Evolutionary conservation across 768 basidiomycete species (phyloP), one percentile per base, ranked within the genome.

Genomic region (Sarcomyxa edulis): DNA sequence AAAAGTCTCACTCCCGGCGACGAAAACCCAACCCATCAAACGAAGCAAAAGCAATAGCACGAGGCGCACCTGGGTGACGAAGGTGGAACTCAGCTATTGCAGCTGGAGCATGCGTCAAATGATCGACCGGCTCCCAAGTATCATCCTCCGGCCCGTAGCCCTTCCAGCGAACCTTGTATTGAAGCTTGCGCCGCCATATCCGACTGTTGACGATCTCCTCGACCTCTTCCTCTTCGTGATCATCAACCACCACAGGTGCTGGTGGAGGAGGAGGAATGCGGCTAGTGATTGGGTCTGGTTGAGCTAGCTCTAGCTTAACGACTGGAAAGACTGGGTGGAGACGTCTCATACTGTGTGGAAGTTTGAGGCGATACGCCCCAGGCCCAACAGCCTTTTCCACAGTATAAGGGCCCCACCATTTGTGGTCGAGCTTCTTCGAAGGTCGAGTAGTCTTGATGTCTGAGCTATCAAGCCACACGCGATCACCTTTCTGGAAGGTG

Each of bases 321-420:
- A 43, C 35, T 23, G 30, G 37, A 25, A 45, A 49, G 3, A 47
- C 40, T 5, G 49, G 51, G 29, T 53, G 52, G 11, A 55, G 26
- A 3, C 44, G 32, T n/a, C n/a, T n/a, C 10, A 53, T 34, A 1
- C 34, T 33, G 4, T 28, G 18, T 0, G 50, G 52, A 9, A 55
- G 48, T 19, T 36, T 34, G 9, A 52, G 43, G 1, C 24, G 23
- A 42, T 47, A 49, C 5, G 42, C 43, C n/a, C 37, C 21, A n/a
- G 18, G n/a, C 5, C 35, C 32, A 10, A 48, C 38, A 6, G 24
- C 21, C 7, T 24, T 16, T 9, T 23, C 15, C 6, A 51, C 28
- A 18, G 18, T 23, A 27, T 32, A 53, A 4, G 48, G 46, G 11
- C 48, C 52, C 10, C 45, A 29, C 12, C 31, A 15, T 10, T 37